Percentiles rank a stretch among this genome's conserved stretches.
phyloP scores from a whole-genome alignment of 495 filamentous ascomycete genomes.

The Arthonia radiata region DNA sequence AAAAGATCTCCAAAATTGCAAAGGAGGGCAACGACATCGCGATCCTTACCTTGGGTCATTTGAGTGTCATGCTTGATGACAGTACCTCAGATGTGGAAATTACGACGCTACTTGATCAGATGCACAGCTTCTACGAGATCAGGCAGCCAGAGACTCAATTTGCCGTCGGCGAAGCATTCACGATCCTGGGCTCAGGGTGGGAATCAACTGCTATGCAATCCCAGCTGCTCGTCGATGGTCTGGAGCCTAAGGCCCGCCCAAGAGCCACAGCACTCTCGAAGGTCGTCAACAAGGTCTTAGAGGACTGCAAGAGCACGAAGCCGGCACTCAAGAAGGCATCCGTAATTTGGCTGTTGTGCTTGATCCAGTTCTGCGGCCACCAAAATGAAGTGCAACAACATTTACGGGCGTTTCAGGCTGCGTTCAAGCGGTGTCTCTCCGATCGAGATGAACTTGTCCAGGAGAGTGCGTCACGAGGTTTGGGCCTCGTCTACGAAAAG shows the following conservation, averaged over 20 bases:
- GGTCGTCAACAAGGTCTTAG: conserved; percentile 40
- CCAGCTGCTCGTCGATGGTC: conserved; percentile 35
- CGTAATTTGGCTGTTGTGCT: conserved; percentile 73
- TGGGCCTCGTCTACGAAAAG: conserved; percentile 77
- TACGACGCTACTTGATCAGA: conserved; percentile 15
- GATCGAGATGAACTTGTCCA: conserved; percentile 85
- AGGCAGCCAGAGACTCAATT: conserved; percentile 72
- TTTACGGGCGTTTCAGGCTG: conserved; percentile 55
- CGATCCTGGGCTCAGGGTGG: conserved; percentile 33
- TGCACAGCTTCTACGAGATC: conserved; percentile 59
- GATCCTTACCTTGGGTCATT: conserved; percentile 46
- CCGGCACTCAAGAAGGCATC: conserved; percentile 70
- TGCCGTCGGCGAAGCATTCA: conserved; percentile 50
- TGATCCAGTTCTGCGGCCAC: conserved; percentile 80
- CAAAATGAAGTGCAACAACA: conserved; percentile 40
- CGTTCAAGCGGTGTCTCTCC: conserved; percentile 66
- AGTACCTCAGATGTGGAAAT: conserved; percentile 6
- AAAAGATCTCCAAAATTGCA: conserved; percentile 36
- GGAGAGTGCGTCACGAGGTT: conserved; percentile 75
- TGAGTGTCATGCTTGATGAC: conserved; percentile 28
- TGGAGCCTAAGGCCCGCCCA: conserved; percentile 2
- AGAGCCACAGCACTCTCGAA: conserved; percentile 24
- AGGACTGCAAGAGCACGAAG: conserved; percentile 56
- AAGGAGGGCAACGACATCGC: conserved; percentile 61
- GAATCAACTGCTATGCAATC: conserved; percentile 33